These are phyloP conservation scores for Discostella stelligeroides DNA, from an alignment of 108 stramenopile genomes.

Conservation along the genomic window DNA sequence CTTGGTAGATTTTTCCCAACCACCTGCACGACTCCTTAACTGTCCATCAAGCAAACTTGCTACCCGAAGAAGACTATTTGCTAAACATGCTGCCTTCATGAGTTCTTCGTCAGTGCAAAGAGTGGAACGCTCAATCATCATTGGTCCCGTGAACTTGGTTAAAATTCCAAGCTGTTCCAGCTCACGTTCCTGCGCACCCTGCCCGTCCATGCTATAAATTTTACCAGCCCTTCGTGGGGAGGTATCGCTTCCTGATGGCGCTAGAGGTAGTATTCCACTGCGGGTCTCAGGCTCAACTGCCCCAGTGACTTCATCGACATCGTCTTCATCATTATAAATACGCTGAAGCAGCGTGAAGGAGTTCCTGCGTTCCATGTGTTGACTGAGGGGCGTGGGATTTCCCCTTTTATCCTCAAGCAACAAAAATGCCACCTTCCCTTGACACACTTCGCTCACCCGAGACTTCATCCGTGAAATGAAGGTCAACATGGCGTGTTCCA, in stretches of 20 bases:
- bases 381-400: conserved; percentile 43
- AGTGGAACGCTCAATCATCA: conserved; percentile 47
- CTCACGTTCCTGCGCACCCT: conserved; percentile 59
- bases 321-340: conserved; percentile 77
- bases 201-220: conserved; percentile 59
- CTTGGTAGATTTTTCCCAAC: conserved; percentile 58
- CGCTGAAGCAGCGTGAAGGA: conserved; percentile 67
- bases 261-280: conserved; percentile 48
- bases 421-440: conserved; percentile 66
- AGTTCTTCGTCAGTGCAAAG: conserved; percentile 78
- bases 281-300: conserved; percentile 34
- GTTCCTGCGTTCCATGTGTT: conserved; percentile 72
- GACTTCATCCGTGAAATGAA: conserved; percentile 87
- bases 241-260: conserved; percentile 69
- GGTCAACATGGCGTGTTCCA: conserved; percentile 88
- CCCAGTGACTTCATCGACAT: conserved; percentile 56
- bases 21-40: conserved; percentile 58
- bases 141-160: conserved; percentile 68
- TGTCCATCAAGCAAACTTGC: conserved; percentile 77
- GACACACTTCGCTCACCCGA: conserved; percentile 64
- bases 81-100: conserved; percentile 73
- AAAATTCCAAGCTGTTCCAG: conserved; percentile 59
- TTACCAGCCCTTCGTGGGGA: conserved; percentile 41
- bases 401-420: conserved; percentile 61
- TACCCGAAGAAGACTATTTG: conserved; percentile 76